Evolutionary conservation across 2,329 filamentous ascomycete genomes (phyloP), one percentile per base, ranked within the genome.

Genomic region (Emergomyces orientalis): DNA sequence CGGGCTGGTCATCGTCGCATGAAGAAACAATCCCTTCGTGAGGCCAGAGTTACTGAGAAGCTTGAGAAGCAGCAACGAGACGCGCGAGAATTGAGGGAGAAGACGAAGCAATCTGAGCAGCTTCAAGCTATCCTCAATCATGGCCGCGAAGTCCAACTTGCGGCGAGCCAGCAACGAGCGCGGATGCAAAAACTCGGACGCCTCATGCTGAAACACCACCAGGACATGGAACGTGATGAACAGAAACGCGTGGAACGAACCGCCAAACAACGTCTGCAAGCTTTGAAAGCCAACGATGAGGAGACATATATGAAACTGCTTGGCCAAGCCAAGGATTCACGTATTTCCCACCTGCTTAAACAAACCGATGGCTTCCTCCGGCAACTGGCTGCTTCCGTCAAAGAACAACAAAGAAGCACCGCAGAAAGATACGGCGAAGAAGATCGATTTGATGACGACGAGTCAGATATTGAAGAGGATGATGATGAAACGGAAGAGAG

Each of bases 1-100:
- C 87, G 94, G 59, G 88, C 89, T 61, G 85, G 88, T 71, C 97
- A 97, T 75, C 89, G 94, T 43, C 88, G 94, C 59, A 89, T 94
- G 81, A 99, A 99, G 87, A 97, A 97, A 80, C 93, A 97, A 76
- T 96, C 89, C 59, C 83, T 97, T 59, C 88, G 93, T 43, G 94
- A 99, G 78, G 94, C 94, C 63, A 88, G 93, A 63, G 95, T 99
- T 68, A 99, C 94, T 0, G 94, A 99, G 83, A 99, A 97, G 77
- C 86, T 99, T 1, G 94, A 99, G 84, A 97, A 97, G 79, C 92
- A 99, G 75, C 94, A 99, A 75, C 90, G 94, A 63, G 93, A 97
- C 75, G 93, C 92, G 51, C 89, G 94, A 63, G 93, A 97, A 79
- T 90, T 89, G 68, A 90, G 95, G 66, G 94, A 99, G 79, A 96